Percentiles rank a stretch among this genome's conserved stretches.
These are phyloP conservation scores for Quillaja saponaria DNA, from an alignment of 306 rosid genomes.

Conservation along the genomic window DNA sequence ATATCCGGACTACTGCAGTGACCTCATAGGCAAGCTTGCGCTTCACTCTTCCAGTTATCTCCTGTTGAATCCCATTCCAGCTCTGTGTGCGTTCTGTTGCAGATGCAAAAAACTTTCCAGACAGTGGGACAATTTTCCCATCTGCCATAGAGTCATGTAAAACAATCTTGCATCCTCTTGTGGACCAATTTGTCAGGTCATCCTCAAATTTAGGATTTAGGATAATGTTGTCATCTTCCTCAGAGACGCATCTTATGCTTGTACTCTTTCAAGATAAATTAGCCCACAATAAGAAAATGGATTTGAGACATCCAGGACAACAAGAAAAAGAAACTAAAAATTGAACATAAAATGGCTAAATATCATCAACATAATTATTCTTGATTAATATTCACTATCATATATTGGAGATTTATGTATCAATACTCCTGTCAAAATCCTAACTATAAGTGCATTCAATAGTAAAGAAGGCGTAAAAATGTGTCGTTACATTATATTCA, in stretches of 20 bases:
- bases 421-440: too few relatives aligned
- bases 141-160: slow-evolving; percentile 70
- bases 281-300: too few relatives aligned
- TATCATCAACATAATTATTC: too few relatives aligned
- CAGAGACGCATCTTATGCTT: slow-evolving; percentile 26
- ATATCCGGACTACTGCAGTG: slow-evolving; percentile 71
- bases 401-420: too few relatives aligned
- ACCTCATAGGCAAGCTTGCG: slow-evolving; percentile 82
- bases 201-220: slow-evolving; percentile 75
- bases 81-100: slow-evolving; percentile 80
- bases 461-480: background rate
- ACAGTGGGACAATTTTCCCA: slow-evolving; percentile 68
- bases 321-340: too few relatives aligned
- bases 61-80: slow-evolving; percentile 96
- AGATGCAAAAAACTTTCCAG: slow-evolving; percentile 74
- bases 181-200: slow-evolving; percentile 83
- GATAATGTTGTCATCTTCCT: slow-evolving; percentile 55
- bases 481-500: slow-evolving; percentile 46
- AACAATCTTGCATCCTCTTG: slow-evolving; percentile 90
- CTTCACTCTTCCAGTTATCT: slow-evolving; percentile 79
- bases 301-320: too few relatives aligned
- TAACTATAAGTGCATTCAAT: too few relatives aligned
- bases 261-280: slow-evolving; percentile 21
- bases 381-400: too few relatives aligned
- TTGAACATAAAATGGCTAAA: too few relatives aligned